Percentiles rank a stretch among this genome's conserved stretches.
Evolutionary conservation across 192 early-diverging fungal genomes (phyloP).

Genomic region (Jimgerdemannia lactiflua): DNA sequence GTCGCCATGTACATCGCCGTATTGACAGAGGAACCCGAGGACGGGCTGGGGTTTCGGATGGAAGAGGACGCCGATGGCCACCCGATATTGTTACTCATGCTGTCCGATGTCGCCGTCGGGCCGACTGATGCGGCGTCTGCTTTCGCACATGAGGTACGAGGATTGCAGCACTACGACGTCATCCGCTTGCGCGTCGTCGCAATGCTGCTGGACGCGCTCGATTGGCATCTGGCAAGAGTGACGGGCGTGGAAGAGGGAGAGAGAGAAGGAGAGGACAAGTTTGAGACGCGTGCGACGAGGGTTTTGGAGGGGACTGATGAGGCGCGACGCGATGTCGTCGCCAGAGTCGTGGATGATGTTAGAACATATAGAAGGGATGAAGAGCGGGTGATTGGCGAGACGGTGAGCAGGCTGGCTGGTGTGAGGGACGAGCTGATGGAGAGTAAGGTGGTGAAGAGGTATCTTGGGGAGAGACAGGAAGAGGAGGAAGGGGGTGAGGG

Average conservation of each 20-base stretch:
- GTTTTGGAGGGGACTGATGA: neutral
- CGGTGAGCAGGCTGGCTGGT: neutral
- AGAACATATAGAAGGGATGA: neutral
- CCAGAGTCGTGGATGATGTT: neutral
- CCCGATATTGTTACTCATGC: neutral
- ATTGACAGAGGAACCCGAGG: neutral
- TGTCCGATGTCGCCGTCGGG: too few species aligned
- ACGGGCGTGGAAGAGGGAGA: neutral
- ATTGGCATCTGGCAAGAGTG: neutral
- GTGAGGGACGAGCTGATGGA: neutral
- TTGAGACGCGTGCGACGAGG: neutral
- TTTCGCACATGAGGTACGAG: neutral
- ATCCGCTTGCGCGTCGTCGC: neutral
- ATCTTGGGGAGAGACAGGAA: neutral
- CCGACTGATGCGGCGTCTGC: neutral
- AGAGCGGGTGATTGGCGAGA: neutral
- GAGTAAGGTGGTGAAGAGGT: neutral
- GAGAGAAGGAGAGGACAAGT: neutral
- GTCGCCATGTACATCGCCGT: neutral
- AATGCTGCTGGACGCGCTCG: neutral
- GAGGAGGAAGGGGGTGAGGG: neutral
- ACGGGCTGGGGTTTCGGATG: neutral
- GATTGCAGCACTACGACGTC: neutral
- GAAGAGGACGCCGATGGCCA: neutral
- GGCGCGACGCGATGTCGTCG: neutral